Base-by-base conservation (phyloP, 1,284 basidiomycete genomes). In the Mixia osmundae region DNA sequence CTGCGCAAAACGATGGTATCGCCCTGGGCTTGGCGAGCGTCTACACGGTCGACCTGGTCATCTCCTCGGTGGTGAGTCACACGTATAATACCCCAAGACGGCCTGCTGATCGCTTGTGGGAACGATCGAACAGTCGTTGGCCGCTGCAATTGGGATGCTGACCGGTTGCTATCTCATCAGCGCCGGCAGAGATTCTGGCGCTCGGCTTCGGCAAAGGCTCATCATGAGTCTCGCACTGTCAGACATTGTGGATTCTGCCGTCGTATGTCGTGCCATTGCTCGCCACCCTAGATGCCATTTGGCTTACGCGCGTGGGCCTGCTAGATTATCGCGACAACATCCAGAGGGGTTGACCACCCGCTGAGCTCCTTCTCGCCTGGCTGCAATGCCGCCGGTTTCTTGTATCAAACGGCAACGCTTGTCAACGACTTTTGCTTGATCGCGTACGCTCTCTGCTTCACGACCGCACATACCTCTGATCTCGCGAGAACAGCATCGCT, bases 181-280 rank as follows among this genome's bases (percentile, higher is more conserved):
- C n/a, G n/a, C n/a, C n/a, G n/a, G n/a, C n/a, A n/a, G n/a, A n/a
- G n/a, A 37, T 40, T n/a, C 20, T 43, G 11, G 33, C 41, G 12
- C 40, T 39, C 27, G 19, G 19, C 29, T 14, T 40, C 41, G 41
- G 9, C 41, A 43, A 22, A 29, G 35, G 2, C 30, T 43, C 15
- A 43, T 43, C 14, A 20, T 43, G 18, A 38, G 41, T 3, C 30
- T 43, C 27, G 41, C 38, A 15, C 30, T 43, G 25, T 34, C 36
- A 18, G 41, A 43, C 28, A 32, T 43, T 11, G 18, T 39, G 5
- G 30, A 36, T 14, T 30, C 41, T 11, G 20, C 21, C 7, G 19
- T 35, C 3, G 41, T 39, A 33, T 7, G 41, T n/a, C 19, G 21
- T 3, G 20, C 7, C 12, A 12, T 12, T 15, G 8, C 12, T 29